These are phyloP conservation scores for Lichina pygmaea DNA, from an alignment of 495 filamentous ascomycete species.

Conservation along the genomic window DNA sequence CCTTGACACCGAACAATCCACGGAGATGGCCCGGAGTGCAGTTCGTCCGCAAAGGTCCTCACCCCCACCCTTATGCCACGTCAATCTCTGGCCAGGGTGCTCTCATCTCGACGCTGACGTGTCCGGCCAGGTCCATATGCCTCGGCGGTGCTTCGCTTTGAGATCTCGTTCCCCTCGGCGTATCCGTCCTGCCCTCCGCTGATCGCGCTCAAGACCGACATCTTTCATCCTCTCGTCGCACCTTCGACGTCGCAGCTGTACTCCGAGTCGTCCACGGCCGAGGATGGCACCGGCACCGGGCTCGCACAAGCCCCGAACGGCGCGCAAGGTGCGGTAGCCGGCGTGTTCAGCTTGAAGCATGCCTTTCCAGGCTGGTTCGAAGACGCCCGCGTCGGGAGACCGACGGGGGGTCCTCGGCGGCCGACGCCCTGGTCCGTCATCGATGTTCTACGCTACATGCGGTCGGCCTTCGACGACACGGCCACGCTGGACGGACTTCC, in stretches of 20 bases:
- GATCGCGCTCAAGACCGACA: slow-evolving; percentile 66
- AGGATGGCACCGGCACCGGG: slow-evolving; percentile 55
- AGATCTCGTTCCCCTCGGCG: slow-evolving; percentile 55
- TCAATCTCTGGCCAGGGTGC: neutral
- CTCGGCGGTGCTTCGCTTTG: slow-evolving; percentile 67
- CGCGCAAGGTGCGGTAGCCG: slow-evolving; percentile 46
- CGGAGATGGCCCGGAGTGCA: slow-evolving; percentile 69
- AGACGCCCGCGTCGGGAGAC: slow-evolving; percentile 8
- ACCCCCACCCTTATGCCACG: neutral
- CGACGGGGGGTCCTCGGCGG: slow-evolving; percentile 2
- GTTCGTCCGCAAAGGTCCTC: slow-evolving; percentile 62
- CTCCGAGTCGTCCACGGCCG: slow-evolving; percentile 40
- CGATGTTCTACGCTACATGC: slow-evolving; percentile 52
- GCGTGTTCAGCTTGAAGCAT: slow-evolving; percentile 65
- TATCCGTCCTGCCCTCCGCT: slow-evolving; percentile 62
- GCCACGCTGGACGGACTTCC: slow-evolving; percentile 51
- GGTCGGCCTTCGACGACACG: slow-evolving; percentile 53
- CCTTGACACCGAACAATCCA: slow-evolving; percentile 52
- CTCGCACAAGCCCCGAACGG: slow-evolving; percentile 9
- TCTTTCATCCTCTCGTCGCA: slow-evolving; percentile 83
- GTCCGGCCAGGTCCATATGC: slow-evolving; percentile 48
- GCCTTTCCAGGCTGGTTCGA: slow-evolving; percentile 81
- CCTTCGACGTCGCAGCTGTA: slow-evolving; percentile 79
- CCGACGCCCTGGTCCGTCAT: slow-evolving; percentile 4
- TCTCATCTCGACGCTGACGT: neutral